Conservation (phyloP, 345 rosid species). For the Brassica napus region DNA sequence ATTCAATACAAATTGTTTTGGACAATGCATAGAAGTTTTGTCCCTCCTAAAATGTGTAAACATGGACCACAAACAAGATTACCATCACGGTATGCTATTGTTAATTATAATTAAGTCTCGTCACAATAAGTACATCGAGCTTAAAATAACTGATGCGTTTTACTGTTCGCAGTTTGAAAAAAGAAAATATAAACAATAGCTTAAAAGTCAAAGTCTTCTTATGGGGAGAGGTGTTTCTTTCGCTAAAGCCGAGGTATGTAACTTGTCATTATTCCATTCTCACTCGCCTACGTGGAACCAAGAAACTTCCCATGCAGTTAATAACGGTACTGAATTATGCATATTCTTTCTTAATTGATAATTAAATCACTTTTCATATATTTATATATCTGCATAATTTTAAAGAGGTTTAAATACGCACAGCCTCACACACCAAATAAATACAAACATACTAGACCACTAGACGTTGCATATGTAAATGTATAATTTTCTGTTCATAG, state of each 20-base stretch:
- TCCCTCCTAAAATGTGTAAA: conserved; percentile 47
- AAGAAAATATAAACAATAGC: neutral
- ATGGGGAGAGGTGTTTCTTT: conserved; percentile 39
- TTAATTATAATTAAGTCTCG: conserved; percentile 15
- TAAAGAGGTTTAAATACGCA: neutral
- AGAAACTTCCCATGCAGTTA: conserved; percentile 26
- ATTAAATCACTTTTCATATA: neutral
- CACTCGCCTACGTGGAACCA: conserved; percentile 36
- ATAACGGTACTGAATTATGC: neutral
- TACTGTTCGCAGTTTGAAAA: neutral
- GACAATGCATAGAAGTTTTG: conserved; percentile 36
- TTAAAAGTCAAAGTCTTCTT: conserved; percentile 37
- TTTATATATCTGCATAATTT: neutral
- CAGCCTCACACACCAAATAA: too few species aligned
- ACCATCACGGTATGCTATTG: conserved; percentile 24
- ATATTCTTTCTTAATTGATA: neutral
- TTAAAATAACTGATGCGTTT: conserved; percentile 6
- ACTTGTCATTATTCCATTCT: conserved; percentile 38
- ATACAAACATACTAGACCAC: too few species aligned
- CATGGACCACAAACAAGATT: conserved; percentile 43
- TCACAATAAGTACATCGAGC: conserved; percentile 20
- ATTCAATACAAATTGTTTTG: conserved; percentile 23
- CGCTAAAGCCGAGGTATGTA: conserved; percentile 33
- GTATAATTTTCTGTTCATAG: too few species aligned
- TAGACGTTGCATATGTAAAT: neutral